A percentile compares a stretch with the other conserved stretches of the same genome.
phyloP scores from a whole-genome alignment of 768 basidiomycete genomes.

The Boletus subcaerulescens region DNA sequence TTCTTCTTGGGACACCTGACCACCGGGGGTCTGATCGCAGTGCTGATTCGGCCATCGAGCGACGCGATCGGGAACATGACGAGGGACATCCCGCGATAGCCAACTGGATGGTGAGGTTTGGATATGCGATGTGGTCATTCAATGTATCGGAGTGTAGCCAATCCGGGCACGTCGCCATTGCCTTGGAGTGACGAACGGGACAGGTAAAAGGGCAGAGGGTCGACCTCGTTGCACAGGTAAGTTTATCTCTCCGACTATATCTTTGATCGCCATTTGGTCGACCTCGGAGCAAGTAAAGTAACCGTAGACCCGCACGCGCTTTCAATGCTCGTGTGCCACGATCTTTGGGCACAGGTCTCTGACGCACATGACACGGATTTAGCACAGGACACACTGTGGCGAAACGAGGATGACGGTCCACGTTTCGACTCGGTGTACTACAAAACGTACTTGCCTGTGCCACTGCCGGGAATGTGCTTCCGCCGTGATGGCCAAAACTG shows the following conservation, averaged over 20 bases:
- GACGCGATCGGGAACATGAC: neutral
- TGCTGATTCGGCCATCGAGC: slow-evolving; percentile 3
- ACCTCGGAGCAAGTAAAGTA: neutral
- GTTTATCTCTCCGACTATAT: slow-evolving; percentile 4
- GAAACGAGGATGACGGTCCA: neutral
- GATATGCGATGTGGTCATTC: neutral
- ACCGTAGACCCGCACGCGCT: neutral
- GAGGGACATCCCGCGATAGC: neutral
- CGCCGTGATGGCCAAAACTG: neutral
- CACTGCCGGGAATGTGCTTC: neutral
- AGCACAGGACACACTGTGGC: neutral
- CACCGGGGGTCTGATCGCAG: neutral
- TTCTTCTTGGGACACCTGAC: neutral
- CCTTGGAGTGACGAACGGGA: neutral
- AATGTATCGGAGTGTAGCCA: neutral
- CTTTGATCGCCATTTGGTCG: neutral
- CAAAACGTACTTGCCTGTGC: neutral
- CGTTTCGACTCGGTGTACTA: neutral
- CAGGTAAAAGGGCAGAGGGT: no score
- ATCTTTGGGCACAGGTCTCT: neutral
- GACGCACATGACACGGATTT: neutral
- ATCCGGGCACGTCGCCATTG: neutral
- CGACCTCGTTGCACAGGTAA: neutral
- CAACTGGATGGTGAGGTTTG: neutral
- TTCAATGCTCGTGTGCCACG: neutral